A percentile compares a stretch with the other conserved stretches of the same genome.
phyloP scores from a whole-genome alignment of 1,284 basidiomycete genomes.

The Psilocybe mexicana region DNA sequence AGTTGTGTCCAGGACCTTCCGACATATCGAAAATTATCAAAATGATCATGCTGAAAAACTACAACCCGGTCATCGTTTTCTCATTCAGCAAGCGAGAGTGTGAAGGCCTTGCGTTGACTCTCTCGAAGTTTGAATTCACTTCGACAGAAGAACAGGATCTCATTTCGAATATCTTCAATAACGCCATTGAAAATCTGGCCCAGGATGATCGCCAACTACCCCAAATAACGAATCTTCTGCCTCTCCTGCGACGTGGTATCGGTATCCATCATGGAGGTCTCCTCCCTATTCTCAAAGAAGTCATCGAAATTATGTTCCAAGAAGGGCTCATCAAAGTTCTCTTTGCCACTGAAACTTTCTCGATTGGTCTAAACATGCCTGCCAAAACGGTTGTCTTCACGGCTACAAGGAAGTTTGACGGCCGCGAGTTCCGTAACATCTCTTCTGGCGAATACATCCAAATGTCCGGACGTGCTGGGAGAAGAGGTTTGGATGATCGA shows the following conservation, averaged over 20 bases:
- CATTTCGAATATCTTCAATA: slow-evolving; percentile 90
- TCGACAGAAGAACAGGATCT: slow-evolving; percentile 90
- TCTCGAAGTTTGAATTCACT: slow-evolving; percentile 98
- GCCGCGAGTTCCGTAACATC: slow-evolving; percentile 90
- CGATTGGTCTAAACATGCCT: slow-evolving; percentile 99
- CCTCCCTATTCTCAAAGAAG: slow-evolving; percentile 96
- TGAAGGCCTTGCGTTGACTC: slow-evolving; percentile 87
- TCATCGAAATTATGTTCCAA: slow-evolving; percentile 99
- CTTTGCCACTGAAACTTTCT: slow-evolving; percentile 99
- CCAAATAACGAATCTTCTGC: slow-evolving; percentile 93
- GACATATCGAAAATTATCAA: slow-evolving; percentile 99
- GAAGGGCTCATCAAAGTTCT: slow-evolving; percentile 99
- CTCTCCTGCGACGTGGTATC: slow-evolving; percentile 92
- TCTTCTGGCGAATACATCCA: slow-evolving; percentile 95
- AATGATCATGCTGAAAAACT: slow-evolving; percentile 98
- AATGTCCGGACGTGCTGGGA: slow-evolving; percentile 98
- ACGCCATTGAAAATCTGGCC: slow-evolving; percentile 89
- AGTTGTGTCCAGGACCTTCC: slow-evolving; percentile 61
- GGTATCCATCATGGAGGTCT: slow-evolving; percentile 99
- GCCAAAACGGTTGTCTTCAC: slow-evolving; percentile 99
- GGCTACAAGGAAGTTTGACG: slow-evolving; percentile 94
- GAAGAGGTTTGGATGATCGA: slow-evolving; percentile 96
- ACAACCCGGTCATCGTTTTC: slow-evolving; percentile 98
- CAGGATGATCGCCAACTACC: slow-evolving; percentile 90
- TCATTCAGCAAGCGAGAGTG: slow-evolving; percentile 99